These are phyloP conservation scores for Asterochloris sp. DNA, from an alignment of 139 green algal genomes.

Conservation along the genomic window DNA sequence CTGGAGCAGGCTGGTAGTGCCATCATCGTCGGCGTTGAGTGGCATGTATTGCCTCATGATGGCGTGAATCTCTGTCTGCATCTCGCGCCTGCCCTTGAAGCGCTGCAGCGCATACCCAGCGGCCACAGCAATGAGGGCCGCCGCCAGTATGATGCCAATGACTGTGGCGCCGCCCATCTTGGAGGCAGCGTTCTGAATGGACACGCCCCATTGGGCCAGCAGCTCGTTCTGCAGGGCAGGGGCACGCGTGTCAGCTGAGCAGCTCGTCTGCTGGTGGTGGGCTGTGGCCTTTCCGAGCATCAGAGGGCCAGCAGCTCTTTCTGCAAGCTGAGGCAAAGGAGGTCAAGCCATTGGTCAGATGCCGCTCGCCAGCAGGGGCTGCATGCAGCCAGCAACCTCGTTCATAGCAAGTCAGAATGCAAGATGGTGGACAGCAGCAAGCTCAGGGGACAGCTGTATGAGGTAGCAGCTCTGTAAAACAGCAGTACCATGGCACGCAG, in stretches of 20 bases:
- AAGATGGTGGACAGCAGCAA: no score
- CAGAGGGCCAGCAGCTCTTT: not conserved
- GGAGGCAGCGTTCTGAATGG: not conserved
- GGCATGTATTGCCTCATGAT: slow-evolving; percentile 22
- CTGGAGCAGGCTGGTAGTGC: no score
- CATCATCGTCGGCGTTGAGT: no score
- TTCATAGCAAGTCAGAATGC: not conserved
- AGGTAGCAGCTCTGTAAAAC: no score
- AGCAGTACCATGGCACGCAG: no score
- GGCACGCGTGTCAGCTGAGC: not conserved
- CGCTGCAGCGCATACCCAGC: slow-evolving; percentile 28
- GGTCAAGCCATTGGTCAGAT: not conserved
- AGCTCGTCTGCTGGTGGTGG: not conserved
- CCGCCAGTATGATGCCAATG: not conserved
- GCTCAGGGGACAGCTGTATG: no score
- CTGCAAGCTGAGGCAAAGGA: not conserved
- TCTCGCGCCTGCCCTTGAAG: slow-evolving; percentile 18
- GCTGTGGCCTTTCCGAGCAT: not conserved
- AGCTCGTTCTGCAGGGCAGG: slow-evolving; percentile 7
- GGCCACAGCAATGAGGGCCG: slow-evolving; percentile 12
- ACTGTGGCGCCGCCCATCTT: slow-evolving; percentile 2
- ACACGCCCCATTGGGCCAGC: not conserved
- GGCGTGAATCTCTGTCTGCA: slow-evolving; percentile 31
- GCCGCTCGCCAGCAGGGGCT: not conserved
- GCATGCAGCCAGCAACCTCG: not conserved